phyloP scores from a whole-genome alignment of 2,329 filamentous ascomycete species.

The Aureobasidium sp. region DNA sequence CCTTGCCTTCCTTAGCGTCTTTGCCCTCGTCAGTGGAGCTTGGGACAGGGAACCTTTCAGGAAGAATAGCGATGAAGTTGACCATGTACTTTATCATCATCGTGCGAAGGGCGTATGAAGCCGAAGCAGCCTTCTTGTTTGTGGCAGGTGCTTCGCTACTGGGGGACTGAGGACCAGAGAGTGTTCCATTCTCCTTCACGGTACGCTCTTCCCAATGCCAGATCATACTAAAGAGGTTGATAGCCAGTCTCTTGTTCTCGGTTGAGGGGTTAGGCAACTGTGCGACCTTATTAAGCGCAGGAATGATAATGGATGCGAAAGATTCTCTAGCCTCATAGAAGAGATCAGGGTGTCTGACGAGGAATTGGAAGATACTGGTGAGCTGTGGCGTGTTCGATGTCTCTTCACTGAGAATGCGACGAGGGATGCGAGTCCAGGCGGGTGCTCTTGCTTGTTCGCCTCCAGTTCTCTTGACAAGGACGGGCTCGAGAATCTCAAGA shows the following conservation, averaged over 20 bases:
- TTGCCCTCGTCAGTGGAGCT: slow-evolving; percentile 46
- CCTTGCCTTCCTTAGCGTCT: slow-evolving; percentile 51
- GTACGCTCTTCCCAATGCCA: slow-evolving; percentile 88
- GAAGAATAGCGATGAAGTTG: slow-evolving; percentile 84
- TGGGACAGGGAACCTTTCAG: slow-evolving; percentile 69
- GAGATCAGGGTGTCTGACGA: slow-evolving; percentile 83
- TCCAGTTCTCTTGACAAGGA: slow-evolving; percentile 76
- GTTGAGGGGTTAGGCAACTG: slow-evolving; percentile 74
- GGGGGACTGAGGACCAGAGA: slow-evolving; percentile 24
- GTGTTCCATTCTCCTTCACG: slow-evolving; percentile 51
- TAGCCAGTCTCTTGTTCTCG: slow-evolving; percentile 82
- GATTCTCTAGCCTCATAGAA: slow-evolving; percentile 95
- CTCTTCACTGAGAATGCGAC: slow-evolving; percentile 87
- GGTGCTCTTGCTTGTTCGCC: slow-evolving; percentile 61
- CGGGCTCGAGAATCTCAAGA: slow-evolving; percentile 88
- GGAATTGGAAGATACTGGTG: slow-evolving; percentile 94
- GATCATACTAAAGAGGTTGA: slow-evolving; percentile 85
- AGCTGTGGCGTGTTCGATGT: slow-evolving; percentile 92
- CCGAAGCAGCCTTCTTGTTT: slow-evolving; percentile 27
- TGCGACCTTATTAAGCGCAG: slow-evolving; percentile 81
- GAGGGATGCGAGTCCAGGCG: slow-evolving; percentile 82
- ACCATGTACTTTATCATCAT: slow-evolving; percentile 93
- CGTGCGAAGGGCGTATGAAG: slow-evolving; percentile 52
- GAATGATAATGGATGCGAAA: slow-evolving; percentile 82
- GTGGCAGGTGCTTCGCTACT: slow-evolving; percentile 17